Evolutionary conservation across 495 filamentous ascomycete species (phyloP).

Genomic region (Podospora bellae-mahoneyi): DNA sequence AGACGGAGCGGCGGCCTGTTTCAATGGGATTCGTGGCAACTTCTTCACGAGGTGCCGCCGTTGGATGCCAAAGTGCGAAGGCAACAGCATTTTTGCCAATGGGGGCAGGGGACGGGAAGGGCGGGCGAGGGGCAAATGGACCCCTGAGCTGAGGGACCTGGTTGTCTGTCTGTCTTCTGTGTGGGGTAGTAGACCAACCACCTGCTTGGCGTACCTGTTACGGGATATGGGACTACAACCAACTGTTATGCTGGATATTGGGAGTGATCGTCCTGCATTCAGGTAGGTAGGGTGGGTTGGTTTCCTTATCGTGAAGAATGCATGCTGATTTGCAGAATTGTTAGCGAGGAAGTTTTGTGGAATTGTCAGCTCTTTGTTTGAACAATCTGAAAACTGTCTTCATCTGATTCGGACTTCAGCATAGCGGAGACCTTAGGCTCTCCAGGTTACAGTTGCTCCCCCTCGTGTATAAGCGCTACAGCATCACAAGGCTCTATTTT

Average conservation of each 20-base stretch:
- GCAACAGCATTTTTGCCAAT: background rate
- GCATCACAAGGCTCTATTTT: background rate
- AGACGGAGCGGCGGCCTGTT: background rate
- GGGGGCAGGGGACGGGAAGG: background rate
- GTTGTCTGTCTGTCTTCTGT: background rate
- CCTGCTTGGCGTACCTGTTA: constrained; percentile 4
- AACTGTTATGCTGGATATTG: background rate
- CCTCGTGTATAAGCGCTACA: background rate
- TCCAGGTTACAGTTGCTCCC: too few relatives aligned
- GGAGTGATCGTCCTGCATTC: too few relatives aligned
- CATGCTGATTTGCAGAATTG: background rate
- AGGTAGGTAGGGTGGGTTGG: too few relatives aligned
- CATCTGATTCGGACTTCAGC: background rate
- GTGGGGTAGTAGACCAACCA: constrained; percentile 10
- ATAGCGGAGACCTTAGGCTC: background rate
- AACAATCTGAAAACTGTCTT: background rate
- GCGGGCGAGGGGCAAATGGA: constrained; percentile 11
- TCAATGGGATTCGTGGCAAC: constrained; percentile 4
- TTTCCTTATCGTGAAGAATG: background rate
- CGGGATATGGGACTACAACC: background rate
- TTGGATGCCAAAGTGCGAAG: background rate
- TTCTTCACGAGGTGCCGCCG: background rate
- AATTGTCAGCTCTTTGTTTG: background rate
- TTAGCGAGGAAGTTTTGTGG: background rate
- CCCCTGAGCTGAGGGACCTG: constrained; percentile 11